phyloP scores from a whole-genome alignment of 768 basidiomycete genomes.

The Mycena floridula region DNA sequence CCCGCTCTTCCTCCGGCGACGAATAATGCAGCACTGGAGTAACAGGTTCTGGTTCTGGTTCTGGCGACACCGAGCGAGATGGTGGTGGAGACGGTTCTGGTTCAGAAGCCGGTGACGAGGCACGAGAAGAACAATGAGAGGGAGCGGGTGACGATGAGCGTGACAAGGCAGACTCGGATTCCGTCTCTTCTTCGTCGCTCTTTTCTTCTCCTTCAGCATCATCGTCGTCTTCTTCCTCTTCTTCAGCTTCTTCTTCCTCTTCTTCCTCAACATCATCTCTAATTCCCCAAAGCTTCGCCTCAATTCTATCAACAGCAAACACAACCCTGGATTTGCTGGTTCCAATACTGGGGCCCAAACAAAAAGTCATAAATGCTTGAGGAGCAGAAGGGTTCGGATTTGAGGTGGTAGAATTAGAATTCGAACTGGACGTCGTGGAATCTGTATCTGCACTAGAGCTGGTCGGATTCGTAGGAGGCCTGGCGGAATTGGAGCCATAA shows the following conservation, averaged over 20 bases:
- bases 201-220: constrained; percentile 12
- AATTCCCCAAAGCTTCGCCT: constrained; percentile 38
- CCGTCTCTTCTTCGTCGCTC: constrained; percentile 8
- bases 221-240: constrained; percentile 11
- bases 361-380: constrained; percentile 52
- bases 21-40: background rate
- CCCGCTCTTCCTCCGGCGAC: constrained; percentile 20
- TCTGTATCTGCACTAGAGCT: too few species aligned
- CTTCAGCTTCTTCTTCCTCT: background rate
- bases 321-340: constrained; percentile 57
- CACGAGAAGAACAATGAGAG: constrained; percentile 4
- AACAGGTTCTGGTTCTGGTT: background rate
- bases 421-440: too few species aligned
- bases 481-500: constrained; percentile 1
- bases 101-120: constrained; percentile 7
- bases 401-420: background rate
- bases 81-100: constrained; percentile 1
- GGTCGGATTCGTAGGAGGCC: too few species aligned
- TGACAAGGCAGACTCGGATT: constrained; percentile 18
- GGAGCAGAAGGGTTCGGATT: background rate
- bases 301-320: constrained; percentile 59
- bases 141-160: too few species aligned
- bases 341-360: constrained; percentile 60
- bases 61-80: background rate
- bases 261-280: constrained; percentile 17